phyloP scores from a whole-genome alignment of 371 early-diverging fungal genomes.

The Rhizopus microsporus region DNA sequence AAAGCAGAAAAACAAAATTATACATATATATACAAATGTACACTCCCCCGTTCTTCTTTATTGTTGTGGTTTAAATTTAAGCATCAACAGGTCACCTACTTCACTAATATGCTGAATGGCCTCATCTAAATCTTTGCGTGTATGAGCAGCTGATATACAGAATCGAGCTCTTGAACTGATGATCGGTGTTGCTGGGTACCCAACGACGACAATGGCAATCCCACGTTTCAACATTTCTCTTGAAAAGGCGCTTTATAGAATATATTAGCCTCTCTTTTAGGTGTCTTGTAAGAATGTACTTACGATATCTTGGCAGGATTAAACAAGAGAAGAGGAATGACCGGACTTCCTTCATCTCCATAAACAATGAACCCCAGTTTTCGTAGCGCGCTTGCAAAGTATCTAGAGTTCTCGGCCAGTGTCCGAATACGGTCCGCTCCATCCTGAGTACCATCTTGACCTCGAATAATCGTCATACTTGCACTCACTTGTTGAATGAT shows the following conservation, averaged over 20 bases:
- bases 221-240: constrained; percentile 89
- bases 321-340: constrained; percentile 96
- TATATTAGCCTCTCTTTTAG: background rate
- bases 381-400: constrained; percentile 82
- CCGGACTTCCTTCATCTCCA: constrained; percentile 93
- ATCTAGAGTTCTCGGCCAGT: constrained; percentile 87
- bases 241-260: constrained; percentile 78
- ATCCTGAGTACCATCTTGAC: constrained; percentile 65
- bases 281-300: constrained; percentile 12
- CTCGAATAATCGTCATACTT: constrained; percentile 80
- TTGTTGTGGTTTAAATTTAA: constrained; percentile 38
- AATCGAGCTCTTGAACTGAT: constrained; percentile 96
- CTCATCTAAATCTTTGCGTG: constrained; percentile 89
- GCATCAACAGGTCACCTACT: constrained; percentile 58
- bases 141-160: constrained; percentile 97
- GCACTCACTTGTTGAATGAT: constrained; percentile 92
- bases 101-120: constrained; percentile 59
- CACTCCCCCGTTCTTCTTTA: background rate
- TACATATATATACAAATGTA: too few relatives aligned
- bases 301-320: constrained; percentile 97
- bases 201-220: constrained; percentile 98
- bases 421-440: constrained; percentile 83
- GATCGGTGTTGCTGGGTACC: constrained; percentile 98
- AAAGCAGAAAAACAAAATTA: too few relatives aligned
- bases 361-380: constrained; percentile 95